A percentile compares a stretch with the other conserved stretches of the same genome.
phyloP scores from a whole-genome alignment of 2,329 filamentous ascomycete species.

The Emericellopsis atlantica region DNA sequence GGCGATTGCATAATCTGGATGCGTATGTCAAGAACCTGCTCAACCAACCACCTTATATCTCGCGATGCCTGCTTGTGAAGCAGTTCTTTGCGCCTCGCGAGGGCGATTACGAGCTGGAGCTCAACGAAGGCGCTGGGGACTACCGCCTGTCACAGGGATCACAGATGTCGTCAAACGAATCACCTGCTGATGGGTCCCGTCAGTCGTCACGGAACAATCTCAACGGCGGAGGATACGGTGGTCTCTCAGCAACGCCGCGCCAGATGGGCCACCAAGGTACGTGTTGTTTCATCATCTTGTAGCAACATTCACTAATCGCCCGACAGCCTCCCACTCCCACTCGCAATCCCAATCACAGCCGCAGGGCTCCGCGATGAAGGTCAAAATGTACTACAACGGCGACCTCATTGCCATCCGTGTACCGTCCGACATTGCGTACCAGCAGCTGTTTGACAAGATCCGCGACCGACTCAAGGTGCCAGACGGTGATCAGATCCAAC shows the following conservation, averaged over 20 bases:
- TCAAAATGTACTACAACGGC: slow-evolving; percentile 89
- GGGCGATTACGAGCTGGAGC: slow-evolving; percentile 88
- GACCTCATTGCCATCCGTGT: slow-evolving; percentile 89
- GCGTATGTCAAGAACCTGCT: slow-evolving; percentile 91
- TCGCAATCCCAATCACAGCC: slow-evolving; percentile 22
- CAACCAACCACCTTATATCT: slow-evolving; percentile 71
- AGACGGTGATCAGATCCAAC: slow-evolving; percentile 54
- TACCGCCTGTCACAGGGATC: slow-evolving; percentile 64
- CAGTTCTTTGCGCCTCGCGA: slow-evolving; percentile 84
- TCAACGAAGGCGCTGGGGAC: slow-evolving; percentile 55
- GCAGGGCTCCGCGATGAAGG: slow-evolving; percentile 55
- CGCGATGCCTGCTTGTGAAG: slow-evolving; percentile 70
- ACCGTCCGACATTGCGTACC: slow-evolving; percentile 64
- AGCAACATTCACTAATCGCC: neutral
- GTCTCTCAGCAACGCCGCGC: slow-evolving; percentile 36
- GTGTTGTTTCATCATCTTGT: neutral
- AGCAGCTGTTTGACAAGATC: slow-evolving; percentile 72
- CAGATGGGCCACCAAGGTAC: slow-evolving; percentile 14
- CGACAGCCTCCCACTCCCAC: slow-evolving; percentile 23
- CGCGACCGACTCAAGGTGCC: slow-evolving; percentile 69
- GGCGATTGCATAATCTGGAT: slow-evolving; percentile 81
- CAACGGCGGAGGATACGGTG: slow-evolving; percentile 41
- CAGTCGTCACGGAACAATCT: slow-evolving; percentile 55
- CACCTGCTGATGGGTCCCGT: slow-evolving; percentile 46
- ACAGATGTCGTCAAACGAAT: slow-evolving; percentile 52